These are phyloP conservation scores for Pseudopediastrum boryanum DNA, from an alignment of 139 green algal species.

Conservation along the genomic window DNA sequence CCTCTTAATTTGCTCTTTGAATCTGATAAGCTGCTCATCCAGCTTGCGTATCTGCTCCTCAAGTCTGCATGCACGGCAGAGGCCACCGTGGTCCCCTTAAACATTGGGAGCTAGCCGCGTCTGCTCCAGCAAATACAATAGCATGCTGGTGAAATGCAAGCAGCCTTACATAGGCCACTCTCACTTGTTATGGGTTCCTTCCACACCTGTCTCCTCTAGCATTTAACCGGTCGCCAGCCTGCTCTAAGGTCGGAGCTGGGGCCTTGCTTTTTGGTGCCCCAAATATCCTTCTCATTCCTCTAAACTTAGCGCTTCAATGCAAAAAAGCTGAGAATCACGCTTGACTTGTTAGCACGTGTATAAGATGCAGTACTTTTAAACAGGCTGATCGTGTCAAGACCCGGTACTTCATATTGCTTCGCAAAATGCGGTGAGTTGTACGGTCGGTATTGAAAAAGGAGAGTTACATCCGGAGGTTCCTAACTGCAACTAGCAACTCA, in stretches of 20 bases:
- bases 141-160: not conserved
- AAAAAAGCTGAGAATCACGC: too few species aligned
- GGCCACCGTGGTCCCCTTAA: not conserved
- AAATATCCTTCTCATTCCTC: slow-evolving; percentile 92
- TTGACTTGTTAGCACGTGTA: too few species aligned
- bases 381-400: too few species aligned
- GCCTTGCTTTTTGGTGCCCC: slow-evolving; percentile 79
- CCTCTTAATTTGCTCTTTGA: slow-evolving; percentile 87
- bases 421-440: too few species aligned
- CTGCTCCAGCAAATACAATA: not conserved
- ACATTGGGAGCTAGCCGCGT: not conserved
- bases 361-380: too few species aligned
- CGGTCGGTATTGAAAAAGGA: too few species aligned
- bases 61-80: slow-evolving; percentile 59
- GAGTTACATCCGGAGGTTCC: too few species aligned
- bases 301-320: too few species aligned
- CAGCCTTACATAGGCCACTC: not conserved
- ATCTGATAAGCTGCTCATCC: slow-evolving; percentile 90
- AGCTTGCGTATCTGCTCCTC: slow-evolving; percentile 96
- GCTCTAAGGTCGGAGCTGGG: slow-evolving; percentile 78
- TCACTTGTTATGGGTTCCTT: not conserved
- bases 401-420: too few species aligned
- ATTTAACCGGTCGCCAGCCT: slow-evolving; percentile 67
- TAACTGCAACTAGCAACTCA: too few species aligned
- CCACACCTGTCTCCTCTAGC: slow-evolving; percentile 61